These are phyloP conservation scores for Raffaelea albimanens DNA, from an alignment of 2,329 filamentous ascomycete genomes.

Conservation along the genomic window DNA sequence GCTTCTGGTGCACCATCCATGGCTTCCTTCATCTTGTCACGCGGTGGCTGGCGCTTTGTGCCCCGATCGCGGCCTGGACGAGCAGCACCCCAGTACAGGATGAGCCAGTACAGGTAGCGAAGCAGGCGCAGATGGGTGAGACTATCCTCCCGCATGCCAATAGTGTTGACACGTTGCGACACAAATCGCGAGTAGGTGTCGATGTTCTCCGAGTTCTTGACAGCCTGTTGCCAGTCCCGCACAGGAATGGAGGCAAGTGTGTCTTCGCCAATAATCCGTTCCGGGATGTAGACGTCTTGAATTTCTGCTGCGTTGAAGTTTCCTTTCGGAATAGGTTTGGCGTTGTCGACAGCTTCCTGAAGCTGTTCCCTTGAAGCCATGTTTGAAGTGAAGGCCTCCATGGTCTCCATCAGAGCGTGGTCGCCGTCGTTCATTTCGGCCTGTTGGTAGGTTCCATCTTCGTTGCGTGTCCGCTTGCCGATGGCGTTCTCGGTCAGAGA, in stretches of 20 bases:
- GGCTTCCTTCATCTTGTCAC: conserved; percentile 50
- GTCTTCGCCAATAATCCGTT: conserved; percentile 56
- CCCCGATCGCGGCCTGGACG: conserved; percentile 37
- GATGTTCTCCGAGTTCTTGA: conserved; percentile 48
- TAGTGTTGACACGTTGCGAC: conserved; percentile 47
- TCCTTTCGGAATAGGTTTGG: conserved; percentile 63
- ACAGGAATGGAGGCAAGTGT: conserved; percentile 59
- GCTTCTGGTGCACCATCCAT: conserved; percentile 49
- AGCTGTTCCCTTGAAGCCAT: conserved; percentile 33
- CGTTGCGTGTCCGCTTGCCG: conserved; percentile 23
- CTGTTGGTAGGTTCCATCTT: conserved; percentile 31
- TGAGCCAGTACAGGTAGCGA: conserved; percentile 49
- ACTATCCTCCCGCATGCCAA: conserved; percentile 43
- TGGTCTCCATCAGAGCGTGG: conserved; percentile 51
- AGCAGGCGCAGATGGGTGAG: conserved; percentile 46
- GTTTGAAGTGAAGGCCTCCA: conserved; percentile 48
- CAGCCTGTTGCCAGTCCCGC: conserved; percentile 63
- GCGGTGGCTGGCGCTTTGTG: conserved; percentile 43
- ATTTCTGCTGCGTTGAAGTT: conserved; percentile 59
- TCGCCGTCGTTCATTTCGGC: conserved; percentile 30
- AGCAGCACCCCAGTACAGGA: conserved; percentile 41
- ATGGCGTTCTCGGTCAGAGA: conserved; percentile 65
- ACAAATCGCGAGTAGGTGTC: conserved; percentile 54
- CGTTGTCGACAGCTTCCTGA: conserved; percentile 47
- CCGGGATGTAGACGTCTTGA: conserved; percentile 63